Evolutionary conservation across 2,329 filamentous ascomycete genomes (phyloP).

Genomic region (Calonectria pteridis): DNA sequence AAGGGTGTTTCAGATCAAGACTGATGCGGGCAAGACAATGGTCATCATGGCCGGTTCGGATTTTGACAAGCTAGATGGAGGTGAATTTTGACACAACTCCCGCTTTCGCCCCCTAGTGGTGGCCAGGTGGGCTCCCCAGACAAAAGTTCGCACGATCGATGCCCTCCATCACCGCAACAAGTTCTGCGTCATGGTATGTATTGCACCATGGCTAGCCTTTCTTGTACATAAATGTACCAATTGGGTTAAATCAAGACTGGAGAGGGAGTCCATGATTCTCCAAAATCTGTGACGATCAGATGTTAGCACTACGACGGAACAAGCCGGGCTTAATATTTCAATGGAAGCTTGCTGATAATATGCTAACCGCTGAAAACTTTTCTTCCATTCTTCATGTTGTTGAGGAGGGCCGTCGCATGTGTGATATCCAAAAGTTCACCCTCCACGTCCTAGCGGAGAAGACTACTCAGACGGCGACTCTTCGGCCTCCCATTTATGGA

Average conservation of each 20-base stretch:
- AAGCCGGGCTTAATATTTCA: slow-evolving; percentile 76
- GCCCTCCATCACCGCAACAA: slow-evolving; percentile 74
- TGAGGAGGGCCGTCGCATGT: slow-evolving; percentile 78
- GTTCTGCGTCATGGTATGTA: slow-evolving; percentile 62
- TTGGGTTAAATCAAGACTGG: slow-evolving; percentile 68
- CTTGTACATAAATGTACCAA: neutral
- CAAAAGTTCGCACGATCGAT: slow-evolving; percentile 82
- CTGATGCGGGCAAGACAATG: slow-evolving; percentile 69
- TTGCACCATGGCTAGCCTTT: neutral
- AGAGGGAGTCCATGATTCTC: slow-evolving; percentile 79
- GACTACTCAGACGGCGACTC: slow-evolving; percentile 77
- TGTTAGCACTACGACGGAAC: slow-evolving; percentile 79
- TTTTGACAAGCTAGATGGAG: slow-evolving; percentile 75
- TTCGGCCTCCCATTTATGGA: slow-evolving; percentile 81
- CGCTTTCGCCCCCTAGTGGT: slow-evolving; percentile 74
- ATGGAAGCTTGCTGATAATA: slow-evolving; percentile 77
- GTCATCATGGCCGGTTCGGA: slow-evolving; percentile 77
- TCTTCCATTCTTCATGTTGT: slow-evolving; percentile 78
- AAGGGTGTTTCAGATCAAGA: slow-evolving; percentile 62
- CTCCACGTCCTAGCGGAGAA: slow-evolving; percentile 77
- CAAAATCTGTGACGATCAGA: slow-evolving; percentile 75
- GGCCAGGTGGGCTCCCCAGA: slow-evolving; percentile 76
- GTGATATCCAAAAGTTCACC: slow-evolving; percentile 81
- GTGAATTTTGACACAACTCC: slow-evolving; percentile 73
- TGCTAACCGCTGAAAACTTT: slow-evolving; percentile 80